Conservation (phyloP, 805 yeast genomes). For the Candida fluviatilis region DNA sequence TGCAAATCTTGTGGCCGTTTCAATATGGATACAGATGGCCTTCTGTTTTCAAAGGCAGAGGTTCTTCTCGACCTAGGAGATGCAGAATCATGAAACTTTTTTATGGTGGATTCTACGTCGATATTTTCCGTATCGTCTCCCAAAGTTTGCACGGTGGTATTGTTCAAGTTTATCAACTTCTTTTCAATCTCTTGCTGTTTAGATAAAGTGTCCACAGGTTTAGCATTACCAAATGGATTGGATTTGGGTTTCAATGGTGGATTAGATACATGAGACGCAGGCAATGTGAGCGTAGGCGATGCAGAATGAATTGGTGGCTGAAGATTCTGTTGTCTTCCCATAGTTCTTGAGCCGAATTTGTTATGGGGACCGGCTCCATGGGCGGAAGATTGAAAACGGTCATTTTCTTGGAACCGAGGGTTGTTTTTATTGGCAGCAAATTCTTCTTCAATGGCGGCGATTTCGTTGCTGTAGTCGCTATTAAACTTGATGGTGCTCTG, state of each 20-base stretch:
- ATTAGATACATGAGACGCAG: slow-evolving; percentile 1
- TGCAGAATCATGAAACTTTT: slow-evolving; percentile 11
- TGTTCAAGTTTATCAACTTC: slow-evolving; percentile 25
- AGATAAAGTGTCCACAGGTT: slow-evolving; percentile 75
- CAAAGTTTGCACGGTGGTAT: slow-evolving; percentile 29
- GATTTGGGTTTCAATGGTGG: slow-evolving; percentile 36
- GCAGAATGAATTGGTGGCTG: slow-evolving; percentile 2
- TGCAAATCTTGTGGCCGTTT: slow-evolving; percentile 12
- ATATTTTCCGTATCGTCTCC: slow-evolving; percentile 12
- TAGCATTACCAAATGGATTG: slow-evolving; percentile 82
- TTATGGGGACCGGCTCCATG: background rate
- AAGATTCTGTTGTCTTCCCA: slow-evolving; percentile 1
- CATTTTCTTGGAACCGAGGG: background rate
- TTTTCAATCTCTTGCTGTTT: slow-evolving; percentile 60
- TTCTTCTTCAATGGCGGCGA: slow-evolving; percentile 28
- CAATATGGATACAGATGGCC: slow-evolving; percentile 16
- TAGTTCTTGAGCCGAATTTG: background rate
- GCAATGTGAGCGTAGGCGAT: slow-evolving; percentile 6
- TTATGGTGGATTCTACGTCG: slow-evolving; percentile 9
- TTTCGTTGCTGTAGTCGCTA: slow-evolving; percentile 28
- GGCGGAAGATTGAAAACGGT: too few relatives aligned
- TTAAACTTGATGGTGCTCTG: slow-evolving; percentile 37
- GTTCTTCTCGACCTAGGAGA: slow-evolving; percentile 9
- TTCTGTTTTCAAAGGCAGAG: slow-evolving; percentile 7
- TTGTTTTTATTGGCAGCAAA: slow-evolving; percentile 11